Percentiles rank a stretch among this genome's conserved stretches.
These are phyloP conservation scores for Isatis tinctoria DNA, from an alignment of 345 rosid species.

Conservation along the genomic window DNA sequence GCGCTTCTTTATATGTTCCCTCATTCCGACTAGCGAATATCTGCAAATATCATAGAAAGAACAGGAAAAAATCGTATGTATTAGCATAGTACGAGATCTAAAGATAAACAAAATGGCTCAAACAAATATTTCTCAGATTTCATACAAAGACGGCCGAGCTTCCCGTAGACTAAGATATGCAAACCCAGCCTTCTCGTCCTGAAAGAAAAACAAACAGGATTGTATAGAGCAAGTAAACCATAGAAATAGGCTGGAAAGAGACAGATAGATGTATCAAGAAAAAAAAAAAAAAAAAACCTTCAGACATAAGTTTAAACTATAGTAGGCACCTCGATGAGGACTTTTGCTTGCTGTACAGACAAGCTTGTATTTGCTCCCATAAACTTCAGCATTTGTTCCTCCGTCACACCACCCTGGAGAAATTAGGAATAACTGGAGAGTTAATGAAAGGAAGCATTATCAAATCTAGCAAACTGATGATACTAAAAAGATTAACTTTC, in stretches of 20 bases:
- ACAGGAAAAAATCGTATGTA: neutral
- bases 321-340: conserved; percentile 77
- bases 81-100: neutral
- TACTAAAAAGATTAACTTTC: neutral
- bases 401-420: conserved; percentile 83
- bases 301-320: conserved; percentile 10
- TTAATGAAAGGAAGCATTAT: neutral
- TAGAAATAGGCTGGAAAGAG: neutral
- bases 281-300: neutral
- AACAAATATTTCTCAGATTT: conserved; percentile 18
- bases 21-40: conserved; percentile 67
- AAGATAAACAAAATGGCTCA: neutral
- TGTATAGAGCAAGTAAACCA: neutral
- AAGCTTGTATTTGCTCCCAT: conserved; percentile 91
- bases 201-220: conserved; percentile 25
- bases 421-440: neutral
- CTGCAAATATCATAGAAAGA: conserved; percentile 34
- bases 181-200: conserved; percentile 89
- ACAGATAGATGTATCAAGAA: neutral
- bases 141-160: conserved; percentile 89
- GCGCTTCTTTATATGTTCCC: conserved; percentile 98
- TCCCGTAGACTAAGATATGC: conserved; percentile 89
- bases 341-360: conserved; percentile 67
- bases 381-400: conserved; percentile 93
- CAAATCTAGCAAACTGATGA: neutral